These are phyloP conservation scores for Cyphellophora attinorum DNA, from an alignment of 2,329 filamentous ascomycete genomes.

Conservation along the genomic window DNA sequence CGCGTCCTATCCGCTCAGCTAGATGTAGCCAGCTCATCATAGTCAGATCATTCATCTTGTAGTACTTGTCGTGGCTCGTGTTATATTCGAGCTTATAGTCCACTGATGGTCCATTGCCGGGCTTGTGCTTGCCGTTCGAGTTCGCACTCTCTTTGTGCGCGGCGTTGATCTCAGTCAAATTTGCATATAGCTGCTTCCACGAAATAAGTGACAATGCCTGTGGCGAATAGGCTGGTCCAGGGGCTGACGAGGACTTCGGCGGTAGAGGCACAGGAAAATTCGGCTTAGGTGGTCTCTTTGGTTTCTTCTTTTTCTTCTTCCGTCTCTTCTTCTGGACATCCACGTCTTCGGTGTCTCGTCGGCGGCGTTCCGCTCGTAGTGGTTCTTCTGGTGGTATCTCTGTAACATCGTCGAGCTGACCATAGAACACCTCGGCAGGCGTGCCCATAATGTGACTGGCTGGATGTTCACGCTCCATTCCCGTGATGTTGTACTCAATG, in stretches of 20 bases:
- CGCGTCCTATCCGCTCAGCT: conserved; percentile 65
- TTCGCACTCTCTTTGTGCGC: conserved; percentile 35
- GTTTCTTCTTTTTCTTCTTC: conserved; percentile 35
- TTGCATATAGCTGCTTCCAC: conserved; percentile 88
- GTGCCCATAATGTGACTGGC: conserved; percentile 10
- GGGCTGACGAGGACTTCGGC: conserved; percentile 62
- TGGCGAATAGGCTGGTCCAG: conserved; percentile 81
- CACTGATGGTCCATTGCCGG: conserved; percentile 51
- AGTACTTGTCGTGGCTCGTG: conserved; percentile 67
- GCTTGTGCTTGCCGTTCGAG: conserved; percentile 37
- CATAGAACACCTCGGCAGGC: conserved; percentile 3
- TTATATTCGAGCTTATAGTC: conserved; percentile 76
- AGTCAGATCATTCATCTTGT: conserved; percentile 71
- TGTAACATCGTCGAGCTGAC: not conserved
- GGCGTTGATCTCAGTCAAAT: conserved; percentile 83
- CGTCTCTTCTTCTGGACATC: conserved; percentile 28
- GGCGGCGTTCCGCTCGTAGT: not conserved
- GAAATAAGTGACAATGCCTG: conserved; percentile 71
- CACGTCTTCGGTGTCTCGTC: not conserved
- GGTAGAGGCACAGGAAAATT: conserved; percentile 58
- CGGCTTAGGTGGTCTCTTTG: conserved; percentile 47
- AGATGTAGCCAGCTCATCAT: conserved; percentile 71
- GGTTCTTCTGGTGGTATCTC: conserved; percentile 2
- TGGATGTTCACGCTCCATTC: conserved; percentile 47
- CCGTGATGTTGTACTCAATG: conserved; percentile 86